Conservation (phyloP, 441 rosid species). For the Macaranga tanarius region DNA sequence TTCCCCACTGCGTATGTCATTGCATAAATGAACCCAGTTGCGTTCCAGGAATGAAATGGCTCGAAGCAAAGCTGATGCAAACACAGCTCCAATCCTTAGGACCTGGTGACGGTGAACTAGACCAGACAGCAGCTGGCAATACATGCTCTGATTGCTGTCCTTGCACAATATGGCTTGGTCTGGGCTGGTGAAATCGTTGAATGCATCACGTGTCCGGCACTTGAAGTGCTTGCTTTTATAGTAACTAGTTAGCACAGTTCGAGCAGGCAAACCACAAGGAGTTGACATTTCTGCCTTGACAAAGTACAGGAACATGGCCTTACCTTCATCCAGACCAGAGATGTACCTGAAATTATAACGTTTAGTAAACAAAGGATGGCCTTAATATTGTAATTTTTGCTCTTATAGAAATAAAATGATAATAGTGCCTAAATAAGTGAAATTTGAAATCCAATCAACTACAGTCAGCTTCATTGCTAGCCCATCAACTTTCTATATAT, state of each 20-base stretch:
- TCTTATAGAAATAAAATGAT: constrained; percentile 1
- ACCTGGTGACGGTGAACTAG: constrained; percentile 71
- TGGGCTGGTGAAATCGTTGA: constrained; percentile 74
- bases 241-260: constrained; percentile 90
- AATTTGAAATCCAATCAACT: neutral
- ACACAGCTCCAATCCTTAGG: constrained; percentile 79
- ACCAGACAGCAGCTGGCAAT: constrained; percentile 82
- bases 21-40: constrained; percentile 65
- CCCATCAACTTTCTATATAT: constrained; percentile 8
- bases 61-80: constrained; percentile 82
- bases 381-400: neutral
- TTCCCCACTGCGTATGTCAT: constrained; percentile 58
- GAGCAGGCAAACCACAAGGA: constrained; percentile 74
- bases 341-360: constrained; percentile 49
- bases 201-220: constrained; percentile 57
- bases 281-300: constrained; percentile 76
- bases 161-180: constrained; percentile 71
- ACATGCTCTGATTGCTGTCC: constrained; percentile 87
- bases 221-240: constrained; percentile 90
- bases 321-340: constrained; percentile 76
- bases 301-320: constrained; percentile 80
- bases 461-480: neutral
- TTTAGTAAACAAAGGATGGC: neutral
- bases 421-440: neutral
- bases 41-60: constrained; percentile 74